Evolutionary conservation across 805 yeast genomes (phyloP), one percentile per base, ranked within the genome.

Genomic region (Candida endomychidarum): DNA sequence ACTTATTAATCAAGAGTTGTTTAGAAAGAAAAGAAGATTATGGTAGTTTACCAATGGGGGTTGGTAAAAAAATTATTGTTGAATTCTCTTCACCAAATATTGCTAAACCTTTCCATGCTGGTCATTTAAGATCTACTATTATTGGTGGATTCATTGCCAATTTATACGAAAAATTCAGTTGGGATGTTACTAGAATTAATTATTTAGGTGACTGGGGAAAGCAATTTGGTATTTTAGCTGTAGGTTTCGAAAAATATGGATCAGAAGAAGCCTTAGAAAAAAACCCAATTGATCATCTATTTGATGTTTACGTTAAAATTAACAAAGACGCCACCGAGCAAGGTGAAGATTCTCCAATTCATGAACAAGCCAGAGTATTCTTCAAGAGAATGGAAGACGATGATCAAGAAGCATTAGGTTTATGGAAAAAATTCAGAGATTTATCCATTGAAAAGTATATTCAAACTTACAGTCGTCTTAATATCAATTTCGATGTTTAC

Each of bases 121-220:
- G 99, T 45, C 99, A 93, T 65, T 78, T 93, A 65, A 83, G 99
- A 67, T 86, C 96, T 22, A 93, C 99, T 32, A 93, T 93, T 58
- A 93, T 93, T 60, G 99, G 99, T 53, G 98, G 98, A 11, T 93
- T 89, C 70, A 63, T 93, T 35, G 69, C 96, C 28, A 91, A 90
- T 65, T 73, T 93, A 61, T 86, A 93, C 60, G 96, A 89, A 67
- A 81, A 79, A 51, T 72, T 83, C 42, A 99, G 98, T 34, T 93
- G 91, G 86, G 78, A 87, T n/a, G 99, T 93, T 32, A 67, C 77
- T 51, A 80, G 97, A 68, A 75, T 91, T 72, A 93, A 93, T 73
- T 93, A 93, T 66, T 75, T 93, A 51, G 99, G 99, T 57, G 99
- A 93, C 68, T 93, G 99, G 99, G 99, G 99, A 42, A 93, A 93